phyloP scores from a whole-genome alignment of 2,329 filamentous ascomycete species.

The Paracoccidioides lutzii region DNA sequence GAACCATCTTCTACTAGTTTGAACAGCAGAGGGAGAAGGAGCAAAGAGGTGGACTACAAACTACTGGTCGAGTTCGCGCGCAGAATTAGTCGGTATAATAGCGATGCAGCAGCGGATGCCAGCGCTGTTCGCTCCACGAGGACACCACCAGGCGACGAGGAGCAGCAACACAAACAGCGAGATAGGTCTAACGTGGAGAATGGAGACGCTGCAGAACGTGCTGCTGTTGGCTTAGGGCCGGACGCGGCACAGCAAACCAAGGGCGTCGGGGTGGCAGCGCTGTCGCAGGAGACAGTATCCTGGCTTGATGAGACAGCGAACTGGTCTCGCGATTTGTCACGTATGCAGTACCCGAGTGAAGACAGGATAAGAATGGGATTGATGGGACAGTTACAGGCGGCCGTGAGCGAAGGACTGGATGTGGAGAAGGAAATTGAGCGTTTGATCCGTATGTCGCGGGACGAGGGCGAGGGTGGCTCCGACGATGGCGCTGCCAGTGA shows the following conservation, averaged over 20 bases:
- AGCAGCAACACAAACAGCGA: neutral
- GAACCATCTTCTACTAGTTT: neutral
- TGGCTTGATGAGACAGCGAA: conserved; percentile 32
- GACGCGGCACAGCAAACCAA: neutral
- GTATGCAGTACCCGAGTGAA: conserved; percentile 33
- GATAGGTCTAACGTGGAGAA: conserved; percentile 2
- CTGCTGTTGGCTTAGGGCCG: neutral
- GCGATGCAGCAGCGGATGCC: conserved; percentile 32
- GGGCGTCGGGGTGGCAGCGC: conserved; percentile 21
- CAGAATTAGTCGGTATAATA: conserved; percentile 36
- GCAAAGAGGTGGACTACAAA: conserved; percentile 31
- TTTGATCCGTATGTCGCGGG: conserved; percentile 41
- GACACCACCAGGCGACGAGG: conserved; percentile 2
- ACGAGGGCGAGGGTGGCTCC: conserved; percentile 39
- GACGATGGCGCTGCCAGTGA: conserved; percentile 20
- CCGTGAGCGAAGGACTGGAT: conserved; percentile 44
- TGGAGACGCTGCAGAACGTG: neutral
- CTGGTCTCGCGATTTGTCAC: conserved; percentile 27
- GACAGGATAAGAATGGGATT: conserved; percentile 33
- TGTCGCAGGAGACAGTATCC: conserved; percentile 28
- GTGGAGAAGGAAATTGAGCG: conserved; percentile 37
- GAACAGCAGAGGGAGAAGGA: conserved; percentile 9
- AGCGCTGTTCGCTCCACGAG: conserved; percentile 16
- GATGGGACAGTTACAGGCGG: conserved; percentile 34
- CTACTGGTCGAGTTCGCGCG: conserved; percentile 34